Base-by-base conservation (phyloP, 345 rosid genomes). In the Gossypioides kirkii region DNA sequence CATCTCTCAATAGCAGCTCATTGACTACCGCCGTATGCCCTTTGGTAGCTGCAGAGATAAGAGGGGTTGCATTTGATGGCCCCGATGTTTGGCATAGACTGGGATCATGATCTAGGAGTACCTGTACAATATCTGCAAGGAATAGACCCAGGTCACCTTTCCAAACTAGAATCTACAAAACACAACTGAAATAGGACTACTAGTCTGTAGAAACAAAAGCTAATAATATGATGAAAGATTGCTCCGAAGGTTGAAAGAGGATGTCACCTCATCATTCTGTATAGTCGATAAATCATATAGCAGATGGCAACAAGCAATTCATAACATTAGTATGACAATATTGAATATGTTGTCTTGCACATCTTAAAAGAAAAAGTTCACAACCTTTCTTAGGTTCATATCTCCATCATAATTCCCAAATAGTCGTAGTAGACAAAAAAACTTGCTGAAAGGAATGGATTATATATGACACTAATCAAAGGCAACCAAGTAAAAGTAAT, bases 1-100 rank as follows among this genome's bases (percentile, higher is more conserved):
- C 87, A 73, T 94, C 96, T 79, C 89, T 92, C 41, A 89, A 84
- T 72, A 95, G 83, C 54, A 95, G 83, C 78, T 91, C 94, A 77
- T 81, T 82, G 63, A 95, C 98, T 12, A 95, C 97, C 59, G 86
- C 88, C 62, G 91, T 86, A 80, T 95, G 98, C 43, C 99, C 99
- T 80, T 91, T 86, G 73, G 87, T 84, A 71, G 99, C 94, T 13
- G 99, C 98, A 77, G 96, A 84, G 65, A 92, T 76, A 76, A 95
- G 96, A 28, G 98, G 96, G 49, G 96, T 95, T 61, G 98, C 85
- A 82, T 89, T 89, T 28, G 97, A 92, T 68, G 94, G 94, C 23
- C 96, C 86, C 23, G 81, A 79, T 0, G 91, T 92, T 58, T 78
- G 85, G 86, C 90, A 89, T 79, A 95, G 84, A 53, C 87, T 84